Evolutionary conservation across 179 eudicot genomes (phyloP).

Genomic region (Sideroxylon spinosum): DNA sequence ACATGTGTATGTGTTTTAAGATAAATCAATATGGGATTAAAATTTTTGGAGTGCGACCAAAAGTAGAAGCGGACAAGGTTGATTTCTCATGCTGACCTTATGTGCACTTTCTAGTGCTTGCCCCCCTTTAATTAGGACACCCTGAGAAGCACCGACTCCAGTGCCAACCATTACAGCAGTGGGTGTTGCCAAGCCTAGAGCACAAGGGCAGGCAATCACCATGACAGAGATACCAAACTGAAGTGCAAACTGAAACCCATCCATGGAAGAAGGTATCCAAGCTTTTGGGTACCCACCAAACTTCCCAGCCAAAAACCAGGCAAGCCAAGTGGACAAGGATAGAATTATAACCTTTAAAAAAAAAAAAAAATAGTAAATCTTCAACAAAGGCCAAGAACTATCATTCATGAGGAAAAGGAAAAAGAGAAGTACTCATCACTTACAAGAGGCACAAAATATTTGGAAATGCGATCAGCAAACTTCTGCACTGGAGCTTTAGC

Average conservation of each 20-base stretch:
- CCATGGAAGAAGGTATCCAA: slow-evolving; percentile 92
- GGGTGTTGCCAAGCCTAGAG: slow-evolving; percentile 94
- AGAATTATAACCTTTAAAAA: slow-evolving; percentile 61
- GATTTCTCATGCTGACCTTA: slow-evolving; percentile 42
- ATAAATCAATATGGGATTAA: background rate
- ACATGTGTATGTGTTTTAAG: background rate
- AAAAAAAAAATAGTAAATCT: slow-evolving; percentile 1
- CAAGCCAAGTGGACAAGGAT: slow-evolving; percentile 71
- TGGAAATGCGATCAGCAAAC: slow-evolving; percentile 83
- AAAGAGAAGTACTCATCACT: slow-evolving; percentile 14
- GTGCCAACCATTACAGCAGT: slow-evolving; percentile 99
- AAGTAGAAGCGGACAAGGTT: background rate
- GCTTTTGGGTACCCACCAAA: slow-evolving; percentile 55
- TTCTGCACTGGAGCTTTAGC: slow-evolving; percentile 94
- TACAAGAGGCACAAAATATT: slow-evolving; percentile 83
- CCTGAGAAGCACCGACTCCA: slow-evolving; percentile 95
- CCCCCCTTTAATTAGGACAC: slow-evolving; percentile 97
- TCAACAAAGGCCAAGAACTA: background rate
- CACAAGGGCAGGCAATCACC: slow-evolving; percentile 99
- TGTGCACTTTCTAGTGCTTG: slow-evolving; percentile 93
- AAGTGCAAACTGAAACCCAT: slow-evolving; percentile 85
- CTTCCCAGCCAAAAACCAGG: slow-evolving; percentile 84
- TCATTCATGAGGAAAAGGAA: background rate
- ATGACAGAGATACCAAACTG: slow-evolving; percentile 94
- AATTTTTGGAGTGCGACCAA: background rate